Base-by-base conservation (phyloP, 768 basidiomycete species). In the Galerina marginata region DNA sequence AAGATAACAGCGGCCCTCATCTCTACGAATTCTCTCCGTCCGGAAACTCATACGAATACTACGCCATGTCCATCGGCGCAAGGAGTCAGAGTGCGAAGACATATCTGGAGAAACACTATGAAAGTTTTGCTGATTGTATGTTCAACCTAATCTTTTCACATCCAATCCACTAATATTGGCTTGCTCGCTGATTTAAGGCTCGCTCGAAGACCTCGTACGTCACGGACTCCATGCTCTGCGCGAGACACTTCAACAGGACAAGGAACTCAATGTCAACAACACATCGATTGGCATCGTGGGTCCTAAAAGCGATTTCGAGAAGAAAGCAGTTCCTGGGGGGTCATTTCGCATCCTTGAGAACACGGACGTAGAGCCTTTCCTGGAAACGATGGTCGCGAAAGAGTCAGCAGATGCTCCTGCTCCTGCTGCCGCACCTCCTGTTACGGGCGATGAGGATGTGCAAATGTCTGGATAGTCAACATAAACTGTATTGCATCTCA, bases 41-140 rank as follows among this genome's bases (percentile, higher is more conserved):
- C 0, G 97, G 97, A 16, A 96, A 93, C 71, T 93, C 94, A 20
- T 98, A 96, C 72, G 96, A 99, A 74, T 99, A 98, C 77, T 94
- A 88, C 72, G 97, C 97, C 49, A 96, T 98, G 86, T 96, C 95
- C 42, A 99, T 99, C 75, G 97, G 97, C 53, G 96, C 96, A 12
- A 87, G 97, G 52, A 95, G 92, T 76, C 97, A 99, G 77, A 96
- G 94, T 67, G 96, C 97, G 51, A 99, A 98, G 78, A 99, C 97
- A 11, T 99, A 99, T 74, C 81, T 99, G 39, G 97, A 99, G 81
- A 93, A 91, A 74, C 88, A 99, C 71, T 97, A 88, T 69, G 90
- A 93, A 73, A 85, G 82, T 68, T 99, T 98, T 71, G 81, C 83
- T 4, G 88, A 94, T 72, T 89, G 95, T 97, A 64, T 65, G 92